Evolutionary conservation across 179 eudicot species (phyloP), one percentile per base, ranked within the genome.

Genomic region (Carnegiea gigantea): DNA sequence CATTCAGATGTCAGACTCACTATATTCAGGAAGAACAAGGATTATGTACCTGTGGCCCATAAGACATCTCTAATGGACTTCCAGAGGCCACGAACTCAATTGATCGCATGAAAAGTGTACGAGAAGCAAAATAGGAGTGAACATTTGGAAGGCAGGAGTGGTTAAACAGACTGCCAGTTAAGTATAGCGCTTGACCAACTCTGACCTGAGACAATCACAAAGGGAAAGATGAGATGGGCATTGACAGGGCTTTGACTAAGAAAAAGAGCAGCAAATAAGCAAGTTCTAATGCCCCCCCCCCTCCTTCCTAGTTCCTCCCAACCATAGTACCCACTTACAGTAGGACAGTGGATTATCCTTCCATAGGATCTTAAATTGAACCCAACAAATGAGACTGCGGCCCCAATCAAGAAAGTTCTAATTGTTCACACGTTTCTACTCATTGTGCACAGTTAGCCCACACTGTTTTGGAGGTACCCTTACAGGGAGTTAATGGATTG

Each of bases 121-220:
- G 99, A 64, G 95, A 86, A 78, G 90, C 81, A 74, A 93, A 95
- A 88, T 95, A 94, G 51, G 93, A 92, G 80, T 95, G 98, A 75
- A 92, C 84, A 81, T 94, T 95, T 78, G 99, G 99, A 80, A 84
- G 78, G 86, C 99, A 95, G 79, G 99, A 93, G 85, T 95, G 99
- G 88, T 95, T 95, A 80, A 91, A 95, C 79, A 95, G 81, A 84
- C 99, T 92, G 30, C 99, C 99, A 77, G 85, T 83, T 80, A 82
- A 86, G 89, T 95, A 95, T 73, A 95, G 82, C 78, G 95, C 99
- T 86, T 92, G 98, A 53, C 92, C 99, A 77, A 90, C 99, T 86
- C 83, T 90, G 48, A 90, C 92, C 99, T 95, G 84, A 77, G 70
- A 85, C 49, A 78, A 68, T 33, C 57, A 73, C 43, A 60, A 77